A percentile compares a stretch with the other conserved stretches of the same genome.
Conservation (phyloP, 2,329 filamentous ascomycete genomes). For the Nigrospora osmanthi region DNA sequence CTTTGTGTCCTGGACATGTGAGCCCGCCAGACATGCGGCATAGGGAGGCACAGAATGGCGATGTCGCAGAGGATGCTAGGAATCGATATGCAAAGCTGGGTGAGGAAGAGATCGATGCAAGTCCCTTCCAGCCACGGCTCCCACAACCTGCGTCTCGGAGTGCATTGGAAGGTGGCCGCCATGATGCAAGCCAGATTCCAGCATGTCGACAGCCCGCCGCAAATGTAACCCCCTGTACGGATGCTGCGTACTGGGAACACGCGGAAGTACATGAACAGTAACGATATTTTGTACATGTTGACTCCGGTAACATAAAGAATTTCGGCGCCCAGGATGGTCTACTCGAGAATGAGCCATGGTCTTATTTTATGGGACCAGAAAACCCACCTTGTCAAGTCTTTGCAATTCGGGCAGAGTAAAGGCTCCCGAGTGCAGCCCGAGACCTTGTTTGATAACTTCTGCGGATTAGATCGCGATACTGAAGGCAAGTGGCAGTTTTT, state of each 20-base stretch:
- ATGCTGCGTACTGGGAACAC: slow-evolving; percentile 1
- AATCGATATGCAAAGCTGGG: slow-evolving; percentile 1
- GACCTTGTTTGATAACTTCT: not conserved
- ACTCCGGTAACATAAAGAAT: slow-evolving; percentile 1
- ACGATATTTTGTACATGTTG: slow-evolving; percentile 3
- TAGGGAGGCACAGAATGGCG: slow-evolving; percentile 3
- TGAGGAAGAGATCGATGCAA: slow-evolving; percentile 1
- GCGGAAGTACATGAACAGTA: slow-evolving; percentile 1
- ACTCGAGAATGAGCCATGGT: no score
- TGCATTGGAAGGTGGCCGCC: slow-evolving; percentile 2
- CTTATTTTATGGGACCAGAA: no score
- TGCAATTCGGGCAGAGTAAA: not conserved
- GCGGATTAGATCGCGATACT: no score
- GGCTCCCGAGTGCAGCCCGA: slow-evolving; percentile 1
- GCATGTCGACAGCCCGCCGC: not conserved
- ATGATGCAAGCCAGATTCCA: slow-evolving; percentile 2
- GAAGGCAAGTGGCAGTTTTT: no score
- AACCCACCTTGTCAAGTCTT: not conserved
- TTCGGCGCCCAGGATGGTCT: slow-evolving; percentile 1
- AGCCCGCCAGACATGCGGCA: slow-evolving; percentile 2
- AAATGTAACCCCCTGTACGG: not conserved
- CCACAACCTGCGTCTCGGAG: not conserved
- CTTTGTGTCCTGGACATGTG: slow-evolving; percentile 1
- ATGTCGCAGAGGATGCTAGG: slow-evolving; percentile 1
- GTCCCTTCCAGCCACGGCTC: not conserved